phyloP scores from a whole-genome alignment of 2,329 filamentous ascomycete species.

The Ophiostoma sp. region DNA sequence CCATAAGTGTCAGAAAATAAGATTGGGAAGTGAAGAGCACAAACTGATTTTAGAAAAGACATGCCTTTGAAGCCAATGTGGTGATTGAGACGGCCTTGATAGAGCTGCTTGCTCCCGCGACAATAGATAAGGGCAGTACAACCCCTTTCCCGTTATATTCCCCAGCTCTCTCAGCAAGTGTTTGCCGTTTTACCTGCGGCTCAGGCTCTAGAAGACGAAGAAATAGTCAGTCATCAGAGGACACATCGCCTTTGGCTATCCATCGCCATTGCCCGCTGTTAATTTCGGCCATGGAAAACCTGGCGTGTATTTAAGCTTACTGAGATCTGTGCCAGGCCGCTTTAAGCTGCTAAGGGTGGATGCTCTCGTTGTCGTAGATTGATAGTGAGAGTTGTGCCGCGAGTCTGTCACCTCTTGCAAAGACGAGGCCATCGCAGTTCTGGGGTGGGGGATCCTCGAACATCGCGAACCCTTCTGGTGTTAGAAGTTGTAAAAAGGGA shows the following conservation, averaged over 20 bases:
- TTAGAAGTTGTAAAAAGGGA: background rate
- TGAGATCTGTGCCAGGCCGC: slow-evolving; percentile 41
- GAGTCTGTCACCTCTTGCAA: slow-evolving; percentile 60
- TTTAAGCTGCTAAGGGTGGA: slow-evolving; percentile 50
- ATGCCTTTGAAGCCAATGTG: slow-evolving; percentile 24
- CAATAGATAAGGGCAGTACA: slow-evolving; percentile 27
- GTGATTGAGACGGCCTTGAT: slow-evolving; percentile 45
- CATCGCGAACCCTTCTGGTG: slow-evolving; percentile 21
- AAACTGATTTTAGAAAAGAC: background rate
- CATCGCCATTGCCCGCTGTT: background rate
- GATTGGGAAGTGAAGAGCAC: background rate
- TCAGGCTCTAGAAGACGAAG: slow-evolving; percentile 46
- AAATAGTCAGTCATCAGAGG: background rate
- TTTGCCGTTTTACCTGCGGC: slow-evolving; percentile 62
- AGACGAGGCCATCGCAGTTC: slow-evolving; percentile 29
- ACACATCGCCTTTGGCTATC: too few species aligned
- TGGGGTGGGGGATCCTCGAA: slow-evolving; percentile 32
- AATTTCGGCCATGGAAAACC: background rate
- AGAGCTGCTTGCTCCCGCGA: slow-evolving; percentile 37
- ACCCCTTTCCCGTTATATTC: slow-evolving; percentile 50
- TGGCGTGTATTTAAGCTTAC: slow-evolving; percentile 30
- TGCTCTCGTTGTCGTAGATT: slow-evolving; percentile 33
- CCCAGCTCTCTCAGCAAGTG: slow-evolving; percentile 54
- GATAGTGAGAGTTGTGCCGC: slow-evolving; percentile 57
- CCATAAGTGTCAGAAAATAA: background rate